phyloP scores from a whole-genome alignment of 495 filamentous ascomycete species.

The Penicillium cataractarum region DNA sequence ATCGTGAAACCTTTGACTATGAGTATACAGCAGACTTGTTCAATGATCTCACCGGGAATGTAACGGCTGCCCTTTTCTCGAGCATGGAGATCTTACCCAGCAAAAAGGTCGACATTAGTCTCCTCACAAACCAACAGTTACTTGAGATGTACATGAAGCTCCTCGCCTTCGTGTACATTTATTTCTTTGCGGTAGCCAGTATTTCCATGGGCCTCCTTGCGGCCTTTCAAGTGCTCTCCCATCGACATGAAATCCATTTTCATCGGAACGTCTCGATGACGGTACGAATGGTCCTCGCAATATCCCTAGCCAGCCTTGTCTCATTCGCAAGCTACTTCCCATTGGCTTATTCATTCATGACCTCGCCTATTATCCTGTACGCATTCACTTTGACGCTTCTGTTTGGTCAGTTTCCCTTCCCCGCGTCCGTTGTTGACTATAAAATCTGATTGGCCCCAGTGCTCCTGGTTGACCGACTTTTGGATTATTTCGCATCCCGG shows the following conservation, averaged over 20 bases:
- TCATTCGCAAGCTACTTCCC: constrained; percentile 38
- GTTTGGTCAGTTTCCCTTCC: constrained; percentile 33
- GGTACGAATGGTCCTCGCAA: constrained; percentile 35
- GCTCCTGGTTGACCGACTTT: constrained; percentile 48
- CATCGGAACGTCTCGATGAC: constrained; percentile 31
- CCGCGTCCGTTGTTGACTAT: background rate
- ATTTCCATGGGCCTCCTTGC: constrained; percentile 42
- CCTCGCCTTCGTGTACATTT: constrained; percentile 47
- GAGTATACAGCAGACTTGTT: constrained; percentile 32
- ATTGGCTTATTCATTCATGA: constrained; percentile 46
- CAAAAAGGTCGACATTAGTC: constrained; percentile 31
- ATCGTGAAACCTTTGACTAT: constrained; percentile 20
- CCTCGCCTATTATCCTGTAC: constrained; percentile 46
- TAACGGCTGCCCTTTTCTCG: constrained; percentile 47
- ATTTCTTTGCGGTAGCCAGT: constrained; percentile 44
- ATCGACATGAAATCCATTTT: constrained; percentile 29
- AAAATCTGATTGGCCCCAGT: constrained; percentile 32
- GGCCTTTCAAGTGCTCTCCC: constrained; percentile 33
- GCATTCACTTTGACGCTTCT: constrained; percentile 43
- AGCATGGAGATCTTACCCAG: constrained; percentile 46
- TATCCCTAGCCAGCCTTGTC: constrained; percentile 34
- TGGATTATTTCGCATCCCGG: constrained; percentile 35
- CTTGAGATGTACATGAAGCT: constrained; percentile 45
- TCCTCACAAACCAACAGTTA: constrained; percentile 35
- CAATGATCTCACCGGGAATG: constrained; percentile 43